These are phyloP conservation scores for Naganishia cerealis DNA, from an alignment of 1,284 basidiomycete genomes.

Conservation along the genomic window DNA sequence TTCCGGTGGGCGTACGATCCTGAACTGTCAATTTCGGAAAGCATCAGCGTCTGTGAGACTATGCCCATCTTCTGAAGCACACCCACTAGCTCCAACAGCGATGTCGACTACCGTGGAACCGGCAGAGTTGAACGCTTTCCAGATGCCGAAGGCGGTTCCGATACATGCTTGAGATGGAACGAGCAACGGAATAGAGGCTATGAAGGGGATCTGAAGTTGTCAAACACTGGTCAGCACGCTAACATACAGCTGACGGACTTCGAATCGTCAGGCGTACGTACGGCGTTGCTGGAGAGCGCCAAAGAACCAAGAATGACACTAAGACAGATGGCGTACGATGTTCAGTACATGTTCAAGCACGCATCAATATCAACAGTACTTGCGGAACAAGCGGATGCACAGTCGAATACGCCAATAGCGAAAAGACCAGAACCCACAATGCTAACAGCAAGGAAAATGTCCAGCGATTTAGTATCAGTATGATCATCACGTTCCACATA, in stretches of 20 bases:
- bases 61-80: background rate
- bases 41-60: slow-evolving; percentile 4
- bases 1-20: slow-evolving; percentile 44
- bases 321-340: background rate
- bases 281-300: slow-evolving; percentile 50
- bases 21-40: slow-evolving; percentile 41
- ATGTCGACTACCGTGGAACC: slow-evolving; percentile 53
- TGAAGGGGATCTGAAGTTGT: slow-evolving; percentile 46
- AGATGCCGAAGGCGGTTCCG: slow-evolving; percentile 56
- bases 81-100: slow-evolving; percentile 48
- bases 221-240: too few relatives aligned
- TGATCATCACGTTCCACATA: background rate
- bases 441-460: slow-evolving; percentile 7
- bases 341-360: background rate
- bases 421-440: slow-evolving; percentile 53
- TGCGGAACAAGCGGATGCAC: slow-evolving; percentile 52
- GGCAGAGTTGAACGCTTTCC: slow-evolving; percentile 52
- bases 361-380: background rate
- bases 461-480: too few relatives aligned
- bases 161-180: slow-evolving; percentile 50
- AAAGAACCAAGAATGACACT: slow-evolving; percentile 50
- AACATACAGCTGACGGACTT: too few relatives aligned
- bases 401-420: slow-evolving; percentile 51
- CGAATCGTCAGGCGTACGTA: background rate
- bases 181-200: slow-evolving; percentile 54